Base-by-base conservation (phyloP, 83 land plant species). In the Isoetes engelmannii region DNA sequence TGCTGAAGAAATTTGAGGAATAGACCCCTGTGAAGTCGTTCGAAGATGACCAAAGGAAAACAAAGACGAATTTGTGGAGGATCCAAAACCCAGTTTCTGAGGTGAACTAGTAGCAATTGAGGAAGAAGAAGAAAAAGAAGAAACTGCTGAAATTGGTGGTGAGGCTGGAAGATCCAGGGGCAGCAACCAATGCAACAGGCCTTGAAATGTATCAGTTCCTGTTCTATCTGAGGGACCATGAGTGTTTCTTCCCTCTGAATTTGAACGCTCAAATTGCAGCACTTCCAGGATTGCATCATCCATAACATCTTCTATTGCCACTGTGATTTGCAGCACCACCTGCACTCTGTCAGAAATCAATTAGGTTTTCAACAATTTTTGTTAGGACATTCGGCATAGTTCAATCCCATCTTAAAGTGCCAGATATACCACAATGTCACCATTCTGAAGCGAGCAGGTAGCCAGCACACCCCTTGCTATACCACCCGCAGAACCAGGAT, bases 151-250 rank as follows among this genome's bases (percentile, higher is more conserved):
- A 47, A 82, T 67, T 65, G 86, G 65, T 6, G 78, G 67, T 19
- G 66, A 70, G 5, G 67, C 54, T n/a, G 73, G 74, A 57, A 84
- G 84, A 74, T 95, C 99, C 66, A 95, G 63, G 44, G 99, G 99
- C 66, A 95, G 91, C 75, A 95, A 69, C 99, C 99, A 95, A 68
- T 80, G 95, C 9, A 95, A 83, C 4, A 95, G 78, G 13, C 87
- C 89, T 46, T 84, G 78, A 61, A 84, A 81, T 13, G 99, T 8
- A 72, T 59, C 57, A 5, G 13, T 44, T 7, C 6, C 51, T 61
- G 56, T 51, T 55, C 62, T 6, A 75, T 63, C 45, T 54, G 61
- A 4, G 56, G 76, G 47, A 71, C 65, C 17, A 78, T 71, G 67
- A 7, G 75, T 54, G 71, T 49, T 44, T 46, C 69, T 73, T 13